Evolutionary conservation across 2,329 filamentous ascomycete genomes (phyloP), one percentile per base, ranked within the genome.

Genomic region (Chaetothyriales sp.): DNA sequence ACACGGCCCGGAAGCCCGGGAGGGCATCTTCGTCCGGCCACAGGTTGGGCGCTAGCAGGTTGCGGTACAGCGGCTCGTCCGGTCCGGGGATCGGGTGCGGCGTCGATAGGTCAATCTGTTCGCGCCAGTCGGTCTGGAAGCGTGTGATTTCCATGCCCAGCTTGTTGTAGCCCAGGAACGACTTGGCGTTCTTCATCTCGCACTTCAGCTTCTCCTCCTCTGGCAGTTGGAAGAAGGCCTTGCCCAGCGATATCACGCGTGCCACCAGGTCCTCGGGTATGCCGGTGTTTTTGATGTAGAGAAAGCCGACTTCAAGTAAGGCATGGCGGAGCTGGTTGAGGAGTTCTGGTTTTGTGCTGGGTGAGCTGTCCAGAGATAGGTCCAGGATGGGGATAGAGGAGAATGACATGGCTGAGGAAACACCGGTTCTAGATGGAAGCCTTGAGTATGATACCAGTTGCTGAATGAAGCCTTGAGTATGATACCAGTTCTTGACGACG

Each of bases 61-160:
- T 86, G 63, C 85, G 73, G 65, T 89, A 84, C 1, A 77, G 68
- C 1, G 86, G 86, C 28, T 80, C 78, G 20, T 68, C 69, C 0
- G 80, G 72, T 1, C 66, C 67, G 0, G 83, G 85, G 1, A 83
- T 47, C 0, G 80, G 72, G 60, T 92, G 85, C 49, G 86, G 80
- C 0, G 87, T 93, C 0, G 84, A 86, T 48, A 94, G 76, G 65
- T 94, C 87, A 55, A 93, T 82, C 64, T 94, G 87, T 65, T 94
- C 87, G 48, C 87, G 76, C 71, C 88, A 84, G 67, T 94, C 87
- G 59, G 79, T 75, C 47, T 77, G 76, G 57, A 82, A 79, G 18
- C 84, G 85, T 3, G 87, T 94, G 61, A 76, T 77, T 61, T 78
- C 74, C 59, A 74, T 75, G 53, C 74, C 73, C 43, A 77, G 66